These are phyloP conservation scores for Ilex asprella DNA, from an alignment of 257 asterid species.

Conservation along the genomic window DNA sequence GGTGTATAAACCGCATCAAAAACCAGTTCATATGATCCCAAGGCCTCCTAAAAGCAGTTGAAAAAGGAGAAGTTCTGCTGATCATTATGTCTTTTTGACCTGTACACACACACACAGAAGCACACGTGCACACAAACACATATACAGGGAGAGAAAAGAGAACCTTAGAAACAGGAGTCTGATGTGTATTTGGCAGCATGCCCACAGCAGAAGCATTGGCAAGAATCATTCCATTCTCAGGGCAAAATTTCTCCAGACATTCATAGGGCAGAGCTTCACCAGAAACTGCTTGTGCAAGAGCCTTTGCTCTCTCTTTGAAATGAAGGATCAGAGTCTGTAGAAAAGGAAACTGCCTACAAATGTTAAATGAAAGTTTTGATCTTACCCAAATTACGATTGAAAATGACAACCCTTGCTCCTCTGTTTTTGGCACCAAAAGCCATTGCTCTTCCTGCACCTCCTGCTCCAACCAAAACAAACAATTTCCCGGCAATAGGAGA, in stretches of 20 bases:
- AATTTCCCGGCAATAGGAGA: constrained; percentile 60
- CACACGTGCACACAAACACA: too few relatives aligned
- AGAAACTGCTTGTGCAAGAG: constrained; percentile 57
- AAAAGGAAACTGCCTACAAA: not conserved
- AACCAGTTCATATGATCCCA: constrained; percentile 50
- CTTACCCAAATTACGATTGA: constrained; percentile 59
- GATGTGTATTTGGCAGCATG: constrained; percentile 49
- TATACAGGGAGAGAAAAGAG: too few relatives aligned
- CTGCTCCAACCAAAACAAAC: constrained; percentile 70
- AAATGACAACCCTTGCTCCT: constrained; percentile 66
- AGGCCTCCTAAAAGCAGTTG: constrained; percentile 33
- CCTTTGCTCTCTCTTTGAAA: constrained; percentile 52
- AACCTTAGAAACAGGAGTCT: constrained; percentile 64
- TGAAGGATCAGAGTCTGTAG: constrained; percentile 2
- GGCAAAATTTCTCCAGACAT: constrained; percentile 27
- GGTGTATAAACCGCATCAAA: constrained; percentile 74
- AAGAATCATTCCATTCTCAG: constrained; percentile 64
- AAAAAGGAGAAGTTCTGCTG: not conserved
- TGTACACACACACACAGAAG: too few relatives aligned
- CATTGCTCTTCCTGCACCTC: constrained; percentile 78
- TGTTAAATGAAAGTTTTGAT: not conserved
- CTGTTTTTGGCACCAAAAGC: constrained; percentile 67
- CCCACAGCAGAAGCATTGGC: constrained; percentile 70
- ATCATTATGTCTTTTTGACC: not conserved
- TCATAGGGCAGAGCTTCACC: constrained; percentile 65